A percentile compares a stretch with the other conserved stretches of the same genome.
phyloP scores from a whole-genome alignment of 345 rosid genomes.

The Populus euphratica region DNA sequence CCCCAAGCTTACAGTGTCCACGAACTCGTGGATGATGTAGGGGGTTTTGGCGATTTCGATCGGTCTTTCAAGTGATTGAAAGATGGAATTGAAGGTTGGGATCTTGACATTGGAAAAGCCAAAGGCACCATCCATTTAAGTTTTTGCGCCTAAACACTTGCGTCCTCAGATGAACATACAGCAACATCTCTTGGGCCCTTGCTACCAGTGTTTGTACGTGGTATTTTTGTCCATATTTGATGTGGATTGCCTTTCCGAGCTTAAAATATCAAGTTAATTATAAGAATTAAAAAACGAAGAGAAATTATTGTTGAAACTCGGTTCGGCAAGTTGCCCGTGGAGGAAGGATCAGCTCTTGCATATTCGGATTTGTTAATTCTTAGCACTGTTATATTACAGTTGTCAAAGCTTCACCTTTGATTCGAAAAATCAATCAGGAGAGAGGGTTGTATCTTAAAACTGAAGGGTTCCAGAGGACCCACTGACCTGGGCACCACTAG shows the following conservation, averaged over 20 bases:
- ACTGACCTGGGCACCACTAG: conserved; percentile 12
- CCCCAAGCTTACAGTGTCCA: conserved; percentile 25
- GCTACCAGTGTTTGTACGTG: too few relatives aligned
- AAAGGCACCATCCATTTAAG: neutral
- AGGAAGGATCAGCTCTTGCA: neutral
- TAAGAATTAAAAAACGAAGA: neutral
- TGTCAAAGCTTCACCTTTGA: conserved; percentile 13
- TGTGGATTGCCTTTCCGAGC: neutral
- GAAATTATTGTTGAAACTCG: neutral
- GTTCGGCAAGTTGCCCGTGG: neutral
- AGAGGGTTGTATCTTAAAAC: conserved; percentile 11
- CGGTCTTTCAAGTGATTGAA: conserved; percentile 26
- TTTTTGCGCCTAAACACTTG: neutral
- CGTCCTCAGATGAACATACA: neutral
- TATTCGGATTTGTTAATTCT: neutral
- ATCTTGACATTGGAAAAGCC: conserved; percentile 20
- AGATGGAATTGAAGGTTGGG: conserved; percentile 17
- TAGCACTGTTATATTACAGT: neutral
- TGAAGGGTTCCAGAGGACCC: conserved; percentile 13
- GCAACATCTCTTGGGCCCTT: neutral
- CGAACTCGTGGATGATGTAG: conserved; percentile 18
- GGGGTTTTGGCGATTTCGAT: conserved; percentile 9
- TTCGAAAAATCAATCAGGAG: conserved; percentile 31
- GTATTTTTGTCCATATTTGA: neutral
- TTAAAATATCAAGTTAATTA: too few relatives aligned